phyloP scores from a whole-genome alignment of 176 grass and related monocot species.

The Oryza meyeriana region DNA sequence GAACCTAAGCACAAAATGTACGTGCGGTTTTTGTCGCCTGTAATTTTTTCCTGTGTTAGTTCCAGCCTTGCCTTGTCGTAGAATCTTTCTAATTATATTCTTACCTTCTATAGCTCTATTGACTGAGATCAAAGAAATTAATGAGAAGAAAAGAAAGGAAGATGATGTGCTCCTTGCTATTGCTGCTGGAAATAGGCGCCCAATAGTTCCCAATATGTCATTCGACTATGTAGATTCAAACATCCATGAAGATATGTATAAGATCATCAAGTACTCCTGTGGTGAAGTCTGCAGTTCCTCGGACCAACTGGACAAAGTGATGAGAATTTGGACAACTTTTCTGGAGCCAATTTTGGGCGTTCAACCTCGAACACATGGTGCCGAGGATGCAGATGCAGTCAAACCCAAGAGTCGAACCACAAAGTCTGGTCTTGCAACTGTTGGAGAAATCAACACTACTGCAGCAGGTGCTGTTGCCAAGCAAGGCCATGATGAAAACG shows the following conservation, averaged over 20 bases:
- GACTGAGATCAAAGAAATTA: constrained; percentile 99
- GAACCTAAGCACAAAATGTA: constrained; percentile 93
- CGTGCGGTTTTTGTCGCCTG: constrained; percentile 6
- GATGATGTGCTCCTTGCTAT: constrained; percentile 89
- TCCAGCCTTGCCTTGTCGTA: constrained; percentile 24
- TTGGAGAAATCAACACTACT: constrained; percentile 56
- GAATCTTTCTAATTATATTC: constrained; percentile 33
- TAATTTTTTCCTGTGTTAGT: constrained; percentile 23
- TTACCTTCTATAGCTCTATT: constrained; percentile 75
- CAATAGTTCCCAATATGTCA: constrained; percentile 87
- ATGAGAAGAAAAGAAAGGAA: constrained; percentile 96
- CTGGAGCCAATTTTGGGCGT: constrained; percentile 84
- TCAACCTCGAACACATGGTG: constrained; percentile 43
- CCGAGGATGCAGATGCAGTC: constrained; percentile 44
- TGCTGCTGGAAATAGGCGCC: constrained; percentile 76
- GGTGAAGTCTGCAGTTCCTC: constrained; percentile 87
- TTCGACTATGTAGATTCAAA: constrained; percentile 74
- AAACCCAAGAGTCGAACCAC: constrained; percentile 57
- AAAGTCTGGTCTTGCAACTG: constrained; percentile 51
- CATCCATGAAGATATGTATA: constrained; percentile 84
- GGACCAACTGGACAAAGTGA: constrained; percentile 93
- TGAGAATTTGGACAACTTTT: constrained; percentile 86
- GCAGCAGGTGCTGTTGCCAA: constrained; percentile 31
- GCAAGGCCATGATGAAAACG: constrained; percentile 50
- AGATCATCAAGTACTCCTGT: constrained; percentile 94